A percentile compares a stretch with the other conserved stretches of the same genome.
phyloP scores from a whole-genome alignment of 2,329 filamentous ascomycete species.

The Dothideomycetidae sp. region DNA sequence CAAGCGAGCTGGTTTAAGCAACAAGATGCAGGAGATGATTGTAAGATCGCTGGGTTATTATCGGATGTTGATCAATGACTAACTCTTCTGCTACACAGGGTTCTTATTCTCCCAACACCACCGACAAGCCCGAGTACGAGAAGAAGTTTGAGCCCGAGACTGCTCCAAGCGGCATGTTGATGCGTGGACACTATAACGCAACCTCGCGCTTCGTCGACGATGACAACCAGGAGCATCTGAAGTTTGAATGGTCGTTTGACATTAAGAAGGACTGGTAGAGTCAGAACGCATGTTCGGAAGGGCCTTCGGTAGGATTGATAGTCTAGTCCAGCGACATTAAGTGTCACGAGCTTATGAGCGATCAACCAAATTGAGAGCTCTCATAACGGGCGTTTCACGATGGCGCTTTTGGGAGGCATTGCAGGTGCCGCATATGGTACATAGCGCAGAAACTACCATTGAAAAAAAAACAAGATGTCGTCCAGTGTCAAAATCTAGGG shows the following conservation, averaged over 20 bases:
- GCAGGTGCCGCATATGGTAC: too few species aligned
- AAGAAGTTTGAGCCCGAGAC: conserved; percentile 92
- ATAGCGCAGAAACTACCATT: too few species aligned
- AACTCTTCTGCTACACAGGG: conserved; percentile 39
- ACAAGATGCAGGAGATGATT: conserved; percentile 98
- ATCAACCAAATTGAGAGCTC: too few species aligned
- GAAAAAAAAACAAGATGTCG: too few species aligned
- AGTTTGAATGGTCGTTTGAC: conserved; percentile 93
- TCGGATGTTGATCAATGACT: neutral
- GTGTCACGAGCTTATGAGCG: too few species aligned
- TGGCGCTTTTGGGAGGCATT: too few species aligned
- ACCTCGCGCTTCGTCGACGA: conserved; percentile 88
- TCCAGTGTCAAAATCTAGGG: too few species aligned
- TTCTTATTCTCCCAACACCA: conserved; percentile 85
- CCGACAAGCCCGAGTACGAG: conserved; percentile 68
- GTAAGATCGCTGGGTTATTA: conserved; percentile 37
- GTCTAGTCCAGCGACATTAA: too few species aligned
- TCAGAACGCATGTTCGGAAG: too few species aligned
- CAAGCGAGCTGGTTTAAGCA: conserved; percentile 73
- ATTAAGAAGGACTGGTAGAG: conserved; percentile 98
- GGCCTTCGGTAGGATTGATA: too few species aligned
- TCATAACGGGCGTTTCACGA: too few species aligned
- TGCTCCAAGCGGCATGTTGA: conserved; percentile 80
- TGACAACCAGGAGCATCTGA: conserved; percentile 76
- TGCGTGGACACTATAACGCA: conserved; percentile 80